Percentiles rank a stretch among this genome's conserved stretches.
Evolutionary conservation across 306 rosid species (phyloP).

Genomic region (Dalbergia cultrata): DNA sequence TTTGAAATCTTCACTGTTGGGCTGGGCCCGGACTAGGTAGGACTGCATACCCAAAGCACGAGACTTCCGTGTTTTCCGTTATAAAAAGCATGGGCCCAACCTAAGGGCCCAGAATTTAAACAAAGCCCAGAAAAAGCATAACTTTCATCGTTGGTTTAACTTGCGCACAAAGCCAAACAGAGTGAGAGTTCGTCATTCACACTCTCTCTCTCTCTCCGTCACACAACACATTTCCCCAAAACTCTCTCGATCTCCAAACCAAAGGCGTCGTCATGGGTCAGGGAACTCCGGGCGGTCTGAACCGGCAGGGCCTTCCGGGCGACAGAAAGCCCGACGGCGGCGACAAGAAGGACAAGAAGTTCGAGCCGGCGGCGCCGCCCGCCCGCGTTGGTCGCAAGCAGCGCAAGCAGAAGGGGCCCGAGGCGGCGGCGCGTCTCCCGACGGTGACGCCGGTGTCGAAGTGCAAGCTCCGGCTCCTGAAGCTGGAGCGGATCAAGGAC

Average conservation of each 20-base stretch:
- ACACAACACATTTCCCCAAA: not conserved
- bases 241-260: not conserved
- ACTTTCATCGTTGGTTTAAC: not conserved
- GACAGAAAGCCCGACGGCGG: conserved; percentile 80
- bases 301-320: conserved; percentile 83
- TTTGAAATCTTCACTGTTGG: not conserved
- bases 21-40: not conserved
- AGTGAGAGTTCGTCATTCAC: not conserved
- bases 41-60: not conserved
- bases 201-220: conserved; percentile 26
- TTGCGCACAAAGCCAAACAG: not conserved
- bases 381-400: conserved; percentile 96
- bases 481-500: conserved; percentile 93
- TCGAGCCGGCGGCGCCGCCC: conserved; percentile 95
- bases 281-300: conserved; percentile 92
- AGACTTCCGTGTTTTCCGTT: not conserved
- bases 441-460: conserved; percentile 91
- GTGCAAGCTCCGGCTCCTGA: conserved; percentile 87
- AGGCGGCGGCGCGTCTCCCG: conserved; percentile 92
- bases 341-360: conserved; percentile 93
- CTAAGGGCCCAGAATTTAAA: not conserved
- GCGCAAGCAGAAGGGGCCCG: conserved; percentile 96
- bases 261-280: conserved; percentile 69
- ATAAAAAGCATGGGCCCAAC: not conserved
- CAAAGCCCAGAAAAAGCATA: not conserved